phyloP scores from a whole-genome alignment of 208 protist species.

The Trichomonas gallinae region DNA sequence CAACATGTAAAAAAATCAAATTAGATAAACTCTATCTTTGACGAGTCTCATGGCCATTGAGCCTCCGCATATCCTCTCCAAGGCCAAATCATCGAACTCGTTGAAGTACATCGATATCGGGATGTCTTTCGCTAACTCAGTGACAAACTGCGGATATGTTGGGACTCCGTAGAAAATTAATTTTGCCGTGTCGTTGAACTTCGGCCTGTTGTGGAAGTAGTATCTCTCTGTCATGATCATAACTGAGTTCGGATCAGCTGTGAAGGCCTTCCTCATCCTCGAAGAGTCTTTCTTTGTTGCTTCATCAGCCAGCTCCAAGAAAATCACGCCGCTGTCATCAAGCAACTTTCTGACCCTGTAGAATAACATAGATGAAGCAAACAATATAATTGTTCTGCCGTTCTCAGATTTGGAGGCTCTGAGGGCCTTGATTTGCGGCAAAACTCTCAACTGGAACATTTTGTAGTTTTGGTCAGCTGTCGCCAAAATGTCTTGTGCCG shows the following conservation, averaged over 20 bases:
- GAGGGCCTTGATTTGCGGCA: background rate
- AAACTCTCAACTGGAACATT: background rate
- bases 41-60: background rate
- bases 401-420: background rate
- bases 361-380: background rate
- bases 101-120: background rate
- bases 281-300: background rate
- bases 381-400: background rate
- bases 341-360: background rate
- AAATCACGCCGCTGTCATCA: background rate
- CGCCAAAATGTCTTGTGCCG: background rate
- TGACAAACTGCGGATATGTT: background rate
- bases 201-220: background rate
- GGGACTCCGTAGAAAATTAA: background rate
- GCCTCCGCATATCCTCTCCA: background rate
- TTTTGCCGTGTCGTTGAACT: background rate
- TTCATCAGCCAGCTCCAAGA: background rate
- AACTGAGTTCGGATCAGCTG: background rate
- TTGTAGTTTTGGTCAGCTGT: background rate
- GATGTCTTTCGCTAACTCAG: background rate
- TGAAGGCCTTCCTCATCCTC: background rate
- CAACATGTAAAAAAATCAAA: background rate
- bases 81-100: background rate
- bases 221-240: background rate
- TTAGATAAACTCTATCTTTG: background rate